phyloP scores from a whole-genome alignment of 192 early-diverging fungal species.

The Coemansia sp. region DNA sequence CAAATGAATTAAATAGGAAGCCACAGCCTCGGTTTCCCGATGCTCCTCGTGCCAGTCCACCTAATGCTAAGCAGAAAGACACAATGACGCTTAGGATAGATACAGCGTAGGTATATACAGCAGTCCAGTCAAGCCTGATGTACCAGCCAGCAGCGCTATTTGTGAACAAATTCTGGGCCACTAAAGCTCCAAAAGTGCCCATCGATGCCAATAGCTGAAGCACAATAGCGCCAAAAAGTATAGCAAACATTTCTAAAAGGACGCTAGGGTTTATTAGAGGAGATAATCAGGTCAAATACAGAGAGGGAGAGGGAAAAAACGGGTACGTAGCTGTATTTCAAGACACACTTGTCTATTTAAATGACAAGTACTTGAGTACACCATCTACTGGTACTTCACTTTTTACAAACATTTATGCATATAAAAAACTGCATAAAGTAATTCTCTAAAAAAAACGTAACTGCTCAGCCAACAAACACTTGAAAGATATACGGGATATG shows the following conservation, averaged over 20 bases:
- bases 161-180: slow-evolving; percentile 43
- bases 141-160: slow-evolving; percentile 51
- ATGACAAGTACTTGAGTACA: no score
- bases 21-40: slow-evolving; percentile 12
- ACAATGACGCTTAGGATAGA: slow-evolving; percentile 31
- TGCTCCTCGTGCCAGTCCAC: slow-evolving; percentile 25
- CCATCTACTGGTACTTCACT: not conserved
- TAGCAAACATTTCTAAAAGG: slow-evolving; percentile 20
- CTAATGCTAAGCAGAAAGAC: slow-evolving; percentile 23
- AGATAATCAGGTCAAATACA: no score
- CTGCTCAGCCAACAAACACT: no score
- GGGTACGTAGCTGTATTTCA: no score
- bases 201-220: slow-evolving; percentile 45
- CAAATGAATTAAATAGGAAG: slow-evolving; percentile 27
- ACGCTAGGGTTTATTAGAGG: no score
- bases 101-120: slow-evolving; percentile 35
- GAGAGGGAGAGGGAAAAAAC: no score
- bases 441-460: no score
- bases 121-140: slow-evolving; percentile 43
- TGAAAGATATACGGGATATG: no score
- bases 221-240: slow-evolving; percentile 29
- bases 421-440: slow-evolving; percentile 1
- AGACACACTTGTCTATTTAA: no score
- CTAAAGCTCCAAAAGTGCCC: slow-evolving; percentile 41
- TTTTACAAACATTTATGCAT: slow-evolving; percentile 10